Conservation (phyloP, 306 rosid species). For the Alnus rubra region DNA sequence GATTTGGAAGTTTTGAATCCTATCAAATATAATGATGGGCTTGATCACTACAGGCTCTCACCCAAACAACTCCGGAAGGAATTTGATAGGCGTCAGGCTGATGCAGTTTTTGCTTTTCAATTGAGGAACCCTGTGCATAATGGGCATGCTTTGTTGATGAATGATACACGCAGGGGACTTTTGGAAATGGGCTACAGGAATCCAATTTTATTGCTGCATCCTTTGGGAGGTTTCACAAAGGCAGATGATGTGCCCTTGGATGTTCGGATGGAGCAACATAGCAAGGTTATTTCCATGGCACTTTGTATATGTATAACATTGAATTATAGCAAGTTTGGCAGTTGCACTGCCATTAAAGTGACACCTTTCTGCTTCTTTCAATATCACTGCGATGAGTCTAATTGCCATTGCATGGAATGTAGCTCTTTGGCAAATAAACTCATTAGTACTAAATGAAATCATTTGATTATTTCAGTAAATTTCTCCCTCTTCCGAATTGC, state of each 20-base stretch:
- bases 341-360: conserved; percentile 4
- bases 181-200: conserved; percentile 92
- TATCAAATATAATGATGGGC: conserved; percentile 86
- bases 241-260: conserved; percentile 94
- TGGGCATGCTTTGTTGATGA: conserved; percentile 96
- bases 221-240: conserved; percentile 94
- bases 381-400: conserved; percentile 4
- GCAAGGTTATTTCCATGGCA: conserved; percentile 65
- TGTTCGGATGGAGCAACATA: conserved; percentile 98
- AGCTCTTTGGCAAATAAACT: background rate
- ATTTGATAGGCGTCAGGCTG: conserved; percentile 81
- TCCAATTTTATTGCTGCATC: conserved; percentile 91
- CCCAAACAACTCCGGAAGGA: conserved; percentile 87
- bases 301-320: conserved; percentile 11
- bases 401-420: conserved; percentile 5
- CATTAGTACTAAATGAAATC: conserved; percentile 1
- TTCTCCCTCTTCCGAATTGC: background rate
- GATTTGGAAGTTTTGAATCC: conserved; percentile 79
- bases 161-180: conserved; percentile 79
- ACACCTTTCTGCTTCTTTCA: conserved; percentile 6
- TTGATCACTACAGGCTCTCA: conserved; percentile 87
- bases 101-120: conserved; percentile 96
- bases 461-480: background rate
- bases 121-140: conserved; percentile 95
- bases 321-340: background rate